Conservation (phyloP, 176 grass and related monocot genomes). For the Puya raimondii region DNA sequence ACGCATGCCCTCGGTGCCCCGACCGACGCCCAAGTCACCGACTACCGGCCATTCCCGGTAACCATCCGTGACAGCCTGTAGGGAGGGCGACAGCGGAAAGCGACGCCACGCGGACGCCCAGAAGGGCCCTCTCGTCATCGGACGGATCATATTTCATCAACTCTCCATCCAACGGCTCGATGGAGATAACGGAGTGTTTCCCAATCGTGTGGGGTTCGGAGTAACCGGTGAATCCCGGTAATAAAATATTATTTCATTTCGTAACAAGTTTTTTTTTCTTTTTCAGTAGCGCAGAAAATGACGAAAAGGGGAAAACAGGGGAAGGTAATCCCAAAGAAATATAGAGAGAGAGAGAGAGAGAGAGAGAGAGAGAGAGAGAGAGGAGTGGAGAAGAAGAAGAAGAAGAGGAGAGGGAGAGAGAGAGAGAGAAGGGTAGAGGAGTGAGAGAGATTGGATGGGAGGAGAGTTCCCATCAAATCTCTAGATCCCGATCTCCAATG, state of each 20-base stretch:
- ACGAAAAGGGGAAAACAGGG: too few relatives aligned
- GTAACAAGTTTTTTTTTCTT: neutral
- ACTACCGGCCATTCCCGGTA: neutral
- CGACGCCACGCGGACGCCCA: neutral
- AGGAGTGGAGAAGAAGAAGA: neutral
- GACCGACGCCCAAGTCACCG: neutral
- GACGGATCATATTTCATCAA: neutral
- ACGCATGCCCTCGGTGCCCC: neutral
- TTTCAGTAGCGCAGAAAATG: too few relatives aligned
- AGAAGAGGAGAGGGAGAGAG: neutral
- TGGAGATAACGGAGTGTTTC: neutral
- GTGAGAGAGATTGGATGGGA: neutral
- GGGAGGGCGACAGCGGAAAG: neutral
- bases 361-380: neutral
- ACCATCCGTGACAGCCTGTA: neutral
- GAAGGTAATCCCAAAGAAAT: too few relatives aligned
- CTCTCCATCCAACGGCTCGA: neutral
- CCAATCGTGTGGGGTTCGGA: neutral
- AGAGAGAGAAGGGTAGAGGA: neutral
- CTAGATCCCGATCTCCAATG: neutral
- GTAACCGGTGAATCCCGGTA: neutral
- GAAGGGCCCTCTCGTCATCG: neutral
- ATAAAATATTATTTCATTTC: neutral
- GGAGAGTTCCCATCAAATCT: conserved; percentile 22
- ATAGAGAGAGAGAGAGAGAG: too few relatives aligned